A percentile compares a stretch with the other conserved stretches of the same genome.
phyloP scores from a whole-genome alignment of 2,329 filamentous ascomycete genomes.

The Aspergillus sp. region DNA sequence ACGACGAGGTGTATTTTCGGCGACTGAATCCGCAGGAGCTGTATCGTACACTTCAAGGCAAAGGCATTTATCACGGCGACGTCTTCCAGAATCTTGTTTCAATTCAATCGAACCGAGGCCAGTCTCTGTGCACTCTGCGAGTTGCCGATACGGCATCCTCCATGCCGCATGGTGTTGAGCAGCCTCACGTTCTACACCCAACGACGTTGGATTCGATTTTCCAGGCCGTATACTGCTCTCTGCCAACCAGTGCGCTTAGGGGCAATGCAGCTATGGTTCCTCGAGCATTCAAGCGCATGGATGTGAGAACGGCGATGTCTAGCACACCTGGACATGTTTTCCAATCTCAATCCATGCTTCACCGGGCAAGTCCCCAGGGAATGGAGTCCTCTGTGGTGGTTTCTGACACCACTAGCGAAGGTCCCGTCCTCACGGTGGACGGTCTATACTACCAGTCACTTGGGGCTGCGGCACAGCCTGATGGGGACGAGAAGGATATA shows the following conservation, averaged over 20 bases:
- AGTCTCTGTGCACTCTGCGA: neutral
- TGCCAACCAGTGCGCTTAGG: too few relatives aligned
- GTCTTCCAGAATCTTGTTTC: neutral
- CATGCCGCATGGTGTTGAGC: too few relatives aligned
- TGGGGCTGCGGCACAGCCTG: too few relatives aligned
- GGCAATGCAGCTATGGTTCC: conserved; percentile 1
- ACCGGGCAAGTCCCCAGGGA: too few relatives aligned
- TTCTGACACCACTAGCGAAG: neutral
- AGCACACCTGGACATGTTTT: neutral
- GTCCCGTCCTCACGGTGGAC: neutral
- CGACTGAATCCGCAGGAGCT: too few relatives aligned
- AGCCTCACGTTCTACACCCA: neutral
- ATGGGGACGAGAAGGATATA: too few relatives aligned
- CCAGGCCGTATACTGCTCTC: neutral
- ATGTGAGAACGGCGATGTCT: neutral
- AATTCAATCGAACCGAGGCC: neutral
- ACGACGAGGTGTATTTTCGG: too few relatives aligned
- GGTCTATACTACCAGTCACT: too few relatives aligned
- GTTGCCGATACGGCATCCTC: neutral
- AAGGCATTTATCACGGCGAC: neutral
- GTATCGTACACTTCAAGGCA: neutral
- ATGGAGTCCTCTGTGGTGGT: neutral
- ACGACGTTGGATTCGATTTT: neutral
- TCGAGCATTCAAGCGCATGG: neutral
- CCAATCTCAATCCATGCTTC: neutral